phyloP scores from a whole-genome alignment of 371 early-diverging fungal species.

The Furculomyces boomerangus region DNA sequence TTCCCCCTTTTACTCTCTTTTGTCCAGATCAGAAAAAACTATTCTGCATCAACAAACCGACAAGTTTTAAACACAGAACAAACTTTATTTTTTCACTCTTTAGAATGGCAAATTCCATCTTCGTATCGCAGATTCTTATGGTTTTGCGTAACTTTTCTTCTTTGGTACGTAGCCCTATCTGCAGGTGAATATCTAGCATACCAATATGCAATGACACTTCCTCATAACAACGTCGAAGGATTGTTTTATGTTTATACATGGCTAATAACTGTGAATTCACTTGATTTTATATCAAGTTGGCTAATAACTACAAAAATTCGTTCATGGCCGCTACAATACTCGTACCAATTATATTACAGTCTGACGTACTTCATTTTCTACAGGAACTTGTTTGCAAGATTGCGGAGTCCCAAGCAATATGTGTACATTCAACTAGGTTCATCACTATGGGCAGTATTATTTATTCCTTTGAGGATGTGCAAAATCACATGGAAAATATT shows the following conservation, averaged over 20 bases:
- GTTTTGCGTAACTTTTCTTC: conserved; percentile 43
- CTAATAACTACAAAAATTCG: conserved; percentile 39
- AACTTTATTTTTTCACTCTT: conserved; percentile 17
- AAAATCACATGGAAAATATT: conserved; percentile 26
- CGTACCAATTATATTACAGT: conserved; percentile 50
- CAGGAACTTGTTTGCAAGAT: conserved; percentile 49
- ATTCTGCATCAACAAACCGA: conserved; percentile 20
- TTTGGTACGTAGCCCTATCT: conserved; percentile 39
- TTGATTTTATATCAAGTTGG: conserved; percentile 41
- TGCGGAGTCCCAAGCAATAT: conserved; percentile 43
- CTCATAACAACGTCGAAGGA: conserved; percentile 36
- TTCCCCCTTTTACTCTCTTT: conserved; percentile 45
- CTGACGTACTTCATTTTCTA: conserved; percentile 65
- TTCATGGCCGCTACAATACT: conserved; percentile 43
- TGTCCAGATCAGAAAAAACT: conserved; percentile 29
- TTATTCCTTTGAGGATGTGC: conserved; percentile 53
- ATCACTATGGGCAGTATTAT: conserved; percentile 51
- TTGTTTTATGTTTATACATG: conserved; percentile 52
- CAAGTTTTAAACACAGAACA: conserved; percentile 23
- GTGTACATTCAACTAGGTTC: conserved; percentile 41
- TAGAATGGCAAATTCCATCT: conserved; percentile 37
- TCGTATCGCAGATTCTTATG: conserved; percentile 53
- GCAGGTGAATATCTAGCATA: conserved; percentile 52
- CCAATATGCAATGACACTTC: conserved; percentile 29
- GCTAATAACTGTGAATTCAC: conserved; percentile 42